Evolutionary conservation across 1,284 basidiomycete species (phyloP).

Genomic region (Puccinia brachypodii): DNA sequence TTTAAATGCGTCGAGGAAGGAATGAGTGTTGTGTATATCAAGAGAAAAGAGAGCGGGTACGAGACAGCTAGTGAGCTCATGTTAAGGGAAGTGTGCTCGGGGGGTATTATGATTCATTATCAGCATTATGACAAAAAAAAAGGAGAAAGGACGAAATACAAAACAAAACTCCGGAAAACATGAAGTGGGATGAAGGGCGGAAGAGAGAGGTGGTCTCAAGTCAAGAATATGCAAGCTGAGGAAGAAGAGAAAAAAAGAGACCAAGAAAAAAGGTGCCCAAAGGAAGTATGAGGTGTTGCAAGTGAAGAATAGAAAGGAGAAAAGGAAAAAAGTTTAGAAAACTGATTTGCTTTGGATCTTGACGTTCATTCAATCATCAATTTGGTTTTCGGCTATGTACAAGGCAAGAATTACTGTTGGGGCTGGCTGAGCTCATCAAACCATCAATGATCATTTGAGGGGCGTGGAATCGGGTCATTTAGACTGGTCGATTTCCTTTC

Average conservation of each 20-base stretch:
- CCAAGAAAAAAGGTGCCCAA: neutral
- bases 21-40: too few relatives aligned
- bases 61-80: too few relatives aligned
- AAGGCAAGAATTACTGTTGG: neutral
- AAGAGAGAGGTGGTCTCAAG: neutral
- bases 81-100: too few relatives aligned
- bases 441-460: neutral
- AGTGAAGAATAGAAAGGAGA: neutral
- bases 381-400: neutral
- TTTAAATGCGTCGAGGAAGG: too few relatives aligned
- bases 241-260: neutral
- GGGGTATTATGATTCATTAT: neutral
- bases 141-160: neutral
- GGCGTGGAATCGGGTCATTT: neutral
- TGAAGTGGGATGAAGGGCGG: neutral
- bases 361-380: neutral
- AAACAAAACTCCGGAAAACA: neutral
- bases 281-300: neutral
- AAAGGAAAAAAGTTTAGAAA: neutral
- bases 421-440: neutral
- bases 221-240: neutral
- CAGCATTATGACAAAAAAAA: neutral
- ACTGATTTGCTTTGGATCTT: neutral
- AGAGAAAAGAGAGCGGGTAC: too few relatives aligned
- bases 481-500: slow-evolving; percentile 44